Percentiles rank a stretch among this genome's conserved stretches.
phyloP scores from a whole-genome alignment of 2,329 filamentous ascomycete genomes.

The Aspergillus pseudoterreus region DNA sequence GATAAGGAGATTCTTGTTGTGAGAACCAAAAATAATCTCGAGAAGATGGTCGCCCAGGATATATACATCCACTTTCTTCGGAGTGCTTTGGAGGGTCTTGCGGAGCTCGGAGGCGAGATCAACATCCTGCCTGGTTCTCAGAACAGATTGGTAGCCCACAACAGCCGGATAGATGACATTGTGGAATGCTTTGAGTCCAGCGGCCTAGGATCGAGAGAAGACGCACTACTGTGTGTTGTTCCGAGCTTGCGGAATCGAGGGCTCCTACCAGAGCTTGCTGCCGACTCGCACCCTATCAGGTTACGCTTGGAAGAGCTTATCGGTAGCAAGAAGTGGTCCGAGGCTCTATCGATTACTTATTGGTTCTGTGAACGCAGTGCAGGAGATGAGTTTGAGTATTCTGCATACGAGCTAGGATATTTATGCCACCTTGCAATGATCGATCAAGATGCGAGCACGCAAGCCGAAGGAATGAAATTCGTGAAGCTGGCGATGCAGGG shows the following conservation, averaged over 20 bases:
- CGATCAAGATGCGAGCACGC: slow-evolving; percentile 1
- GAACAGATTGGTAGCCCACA: slow-evolving; percentile 14
- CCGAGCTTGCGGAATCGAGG: slow-evolving; percentile 16
- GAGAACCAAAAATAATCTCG: slow-evolving; percentile 19
- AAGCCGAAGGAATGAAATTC: slow-evolving; percentile 8
- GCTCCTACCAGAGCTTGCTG: slow-evolving; percentile 22
- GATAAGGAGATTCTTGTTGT: slow-evolving; percentile 20
- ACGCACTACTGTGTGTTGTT: slow-evolving; percentile 31
- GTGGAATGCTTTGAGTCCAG: slow-evolving; percentile 20
- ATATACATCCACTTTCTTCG: slow-evolving; percentile 30
- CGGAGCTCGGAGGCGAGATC: slow-evolving; percentile 12
- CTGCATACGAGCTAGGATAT: slow-evolving; percentile 21
- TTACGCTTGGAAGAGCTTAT: slow-evolving; percentile 6
- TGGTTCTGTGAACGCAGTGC: slow-evolving; percentile 27
- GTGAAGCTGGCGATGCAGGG: slow-evolving; percentile 5
- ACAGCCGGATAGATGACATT: slow-evolving; percentile 21
- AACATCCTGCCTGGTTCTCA: slow-evolving; percentile 15
- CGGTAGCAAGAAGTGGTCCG: slow-evolving; percentile 15
- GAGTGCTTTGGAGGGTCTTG: slow-evolving; percentile 9
- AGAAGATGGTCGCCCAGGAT: slow-evolving; percentile 31
- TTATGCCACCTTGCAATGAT: slow-evolving; percentile 25
- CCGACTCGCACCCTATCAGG: slow-evolving; percentile 12
- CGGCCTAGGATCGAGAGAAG: slow-evolving; percentile 25
- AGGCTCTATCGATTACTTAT: slow-evolving; percentile 15
- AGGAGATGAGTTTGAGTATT: slow-evolving; percentile 20